A percentile compares a stretch with the other conserved stretches of the same genome.
Evolutionary conservation across 768 basidiomycete species (phyloP).

Genomic region (Collybia mongolica): DNA sequence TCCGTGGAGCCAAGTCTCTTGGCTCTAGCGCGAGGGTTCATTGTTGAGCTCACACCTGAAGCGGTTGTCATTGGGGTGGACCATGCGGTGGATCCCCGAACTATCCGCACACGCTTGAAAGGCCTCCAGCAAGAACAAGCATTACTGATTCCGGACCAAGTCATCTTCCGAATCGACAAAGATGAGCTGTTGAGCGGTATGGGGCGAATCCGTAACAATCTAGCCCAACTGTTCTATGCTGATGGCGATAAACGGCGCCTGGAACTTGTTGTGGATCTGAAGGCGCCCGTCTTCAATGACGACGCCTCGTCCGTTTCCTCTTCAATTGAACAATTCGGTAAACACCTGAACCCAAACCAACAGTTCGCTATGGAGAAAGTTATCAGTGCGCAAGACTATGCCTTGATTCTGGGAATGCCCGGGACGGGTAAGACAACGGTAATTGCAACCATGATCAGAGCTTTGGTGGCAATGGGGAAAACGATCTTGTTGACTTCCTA

Average conservation of each 20-base stretch:
- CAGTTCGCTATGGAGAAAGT: slow-evolving; percentile 68
- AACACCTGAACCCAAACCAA: slow-evolving; percentile 71
- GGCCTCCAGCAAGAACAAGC: slow-evolving; percentile 10
- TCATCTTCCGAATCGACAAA: slow-evolving; percentile 86
- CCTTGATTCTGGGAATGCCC: slow-evolving; percentile 94
- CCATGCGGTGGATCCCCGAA: slow-evolving; percentile 59
- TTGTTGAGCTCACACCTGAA: slow-evolving; percentile 65
- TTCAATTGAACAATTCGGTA: slow-evolving; percentile 26
- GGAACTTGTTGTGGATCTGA: slow-evolving; percentile 80
- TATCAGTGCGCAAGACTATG: slow-evolving; percentile 82
- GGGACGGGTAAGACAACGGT: slow-evolving; percentile 98
- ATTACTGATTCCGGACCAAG: not conserved
- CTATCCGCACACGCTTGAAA: slow-evolving; percentile 40
- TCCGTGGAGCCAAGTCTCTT: slow-evolving; percentile 88
- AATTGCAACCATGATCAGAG: slow-evolving; percentile 83
- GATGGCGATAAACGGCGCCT: slow-evolving; percentile 69
- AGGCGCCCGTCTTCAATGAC: slow-evolving; percentile 44
- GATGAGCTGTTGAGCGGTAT: slow-evolving; percentile 90
- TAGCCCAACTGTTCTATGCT: slow-evolving; percentile 84
- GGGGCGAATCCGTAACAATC: slow-evolving; percentile 85
- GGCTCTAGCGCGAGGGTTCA: slow-evolving; percentile 81
- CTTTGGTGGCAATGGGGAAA: slow-evolving; percentile 78
- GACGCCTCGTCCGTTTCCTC: slow-evolving; percentile 16
- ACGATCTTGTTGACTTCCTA: slow-evolving; percentile 88
- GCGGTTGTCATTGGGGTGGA: slow-evolving; percentile 81